Evolutionary conservation across 352 stramenopile genomes (phyloP), one percentile per base, ranked within the genome.

Genomic region (Plasmopara viticola): DNA sequence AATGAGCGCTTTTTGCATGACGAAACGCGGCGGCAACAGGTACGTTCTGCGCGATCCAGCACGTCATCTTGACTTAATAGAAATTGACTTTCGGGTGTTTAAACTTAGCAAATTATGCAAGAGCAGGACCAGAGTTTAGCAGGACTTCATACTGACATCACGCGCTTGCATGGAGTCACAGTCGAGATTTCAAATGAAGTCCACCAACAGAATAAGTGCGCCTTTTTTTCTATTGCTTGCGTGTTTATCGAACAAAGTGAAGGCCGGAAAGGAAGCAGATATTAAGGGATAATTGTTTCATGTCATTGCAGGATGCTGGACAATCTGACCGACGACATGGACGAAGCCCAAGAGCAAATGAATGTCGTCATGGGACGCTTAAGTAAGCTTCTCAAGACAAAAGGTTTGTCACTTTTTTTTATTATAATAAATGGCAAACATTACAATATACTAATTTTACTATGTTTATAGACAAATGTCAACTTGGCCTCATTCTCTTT

Each of bases 361-460:
- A 87, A 86, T 54, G 86, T 89, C 60, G 80, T 91, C 49, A 87
- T 91, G 80, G 72, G 68, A 14, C 58, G 68, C 1, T 87, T 91
- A 68, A 87, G 78, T 56, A 71, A 74, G 20, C 53, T 91, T 28
- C 62, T 91, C 5, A 88, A 89, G 58, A 91, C 80, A 14, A 91
- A 90, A 87, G 79, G 78, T 89, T 64, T 41, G 13, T 30, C 5
- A 33, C n/a, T n/a, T n/a, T n/a, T n/a, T n/a, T n/a, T n/a, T 33
- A 13, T 33, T 13, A n/a, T 10, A 9, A 13, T 46, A n/a, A 14
- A 8, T n/a, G 18, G 13, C 17, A 33, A 17, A 33, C n/a, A 9
- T 33, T 4, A 17, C 20, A 9, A 9, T 18, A 17, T 33, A 46
- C 25, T 13, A 20, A 3, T 31, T 2, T 55, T 10, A 48, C 28